These are phyloP conservation scores for Cutaneotrichosporon cyanovorans DNA, from an alignment of 1,284 basidiomycete species.

Conservation along the genomic window DNA sequence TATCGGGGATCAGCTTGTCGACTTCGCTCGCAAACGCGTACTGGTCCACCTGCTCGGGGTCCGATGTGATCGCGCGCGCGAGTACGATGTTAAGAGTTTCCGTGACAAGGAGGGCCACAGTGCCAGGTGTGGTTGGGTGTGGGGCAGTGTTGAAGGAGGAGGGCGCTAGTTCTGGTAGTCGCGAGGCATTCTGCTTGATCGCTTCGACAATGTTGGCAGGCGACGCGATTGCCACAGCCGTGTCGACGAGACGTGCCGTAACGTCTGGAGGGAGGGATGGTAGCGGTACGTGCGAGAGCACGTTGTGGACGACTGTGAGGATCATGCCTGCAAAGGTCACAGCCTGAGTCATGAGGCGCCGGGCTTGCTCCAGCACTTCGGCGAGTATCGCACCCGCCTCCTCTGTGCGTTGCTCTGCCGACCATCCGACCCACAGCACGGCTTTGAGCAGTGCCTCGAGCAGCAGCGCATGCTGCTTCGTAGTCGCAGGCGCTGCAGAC, in stretches of 20 bases:
- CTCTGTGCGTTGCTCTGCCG: conserved; percentile 6
- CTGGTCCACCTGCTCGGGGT: conserved; percentile 11
- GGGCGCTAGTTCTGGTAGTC: not conserved
- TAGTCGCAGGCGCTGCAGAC: conserved; percentile 9
- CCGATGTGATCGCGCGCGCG: conserved; percentile 24
- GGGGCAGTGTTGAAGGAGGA: conserved; percentile 23
- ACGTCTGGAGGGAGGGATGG: conserved; percentile 18
- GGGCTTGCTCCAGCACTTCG: conserved; percentile 21
- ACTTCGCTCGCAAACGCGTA: conserved; percentile 19
- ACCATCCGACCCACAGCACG: conserved; percentile 35
- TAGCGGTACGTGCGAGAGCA: conserved; percentile 25
- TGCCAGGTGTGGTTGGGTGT: conserved; percentile 28
- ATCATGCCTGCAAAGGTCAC: conserved; percentile 29
- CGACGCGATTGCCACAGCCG: conserved; percentile 20
- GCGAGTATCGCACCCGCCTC: conserved; percentile 22
- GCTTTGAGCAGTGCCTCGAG: conserved; percentile 31
- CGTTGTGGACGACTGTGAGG: conserved; percentile 24
- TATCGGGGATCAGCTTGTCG: not conserved
- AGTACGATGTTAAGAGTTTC: conserved; percentile 37
- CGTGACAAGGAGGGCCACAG: conserved; percentile 28
- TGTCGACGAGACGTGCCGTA: conserved; percentile 14
- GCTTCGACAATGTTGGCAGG: conserved; percentile 32
- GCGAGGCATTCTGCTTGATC: conserved; percentile 14
- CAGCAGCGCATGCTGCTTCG: conserved; percentile 24
- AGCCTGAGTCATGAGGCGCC: conserved; percentile 12